phyloP scores from a whole-genome alignment of 2,329 filamentous ascomycete genomes.

The Penicillium psychrosexuale region DNA sequence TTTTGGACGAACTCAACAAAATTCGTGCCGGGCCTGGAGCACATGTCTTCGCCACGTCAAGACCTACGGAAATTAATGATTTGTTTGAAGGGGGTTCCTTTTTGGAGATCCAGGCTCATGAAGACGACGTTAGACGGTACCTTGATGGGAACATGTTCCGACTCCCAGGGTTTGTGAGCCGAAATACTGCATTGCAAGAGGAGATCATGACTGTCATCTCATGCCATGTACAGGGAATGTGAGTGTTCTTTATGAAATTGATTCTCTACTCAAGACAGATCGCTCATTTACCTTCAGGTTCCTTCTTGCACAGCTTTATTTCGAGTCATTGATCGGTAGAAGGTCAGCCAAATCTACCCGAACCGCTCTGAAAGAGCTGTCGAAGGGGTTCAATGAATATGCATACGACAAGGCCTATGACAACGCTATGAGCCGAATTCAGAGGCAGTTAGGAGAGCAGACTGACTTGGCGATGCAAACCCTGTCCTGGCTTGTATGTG shows the following conservation, averaged over 20 bases:
- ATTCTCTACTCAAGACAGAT: no score
- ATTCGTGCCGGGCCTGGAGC: slow-evolving; percentile 16
- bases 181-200: slow-evolving; percentile 17
- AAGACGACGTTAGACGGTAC: slow-evolving; percentile 35
- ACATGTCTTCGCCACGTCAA: slow-evolving; percentile 36
- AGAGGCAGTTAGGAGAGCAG: slow-evolving; percentile 34
- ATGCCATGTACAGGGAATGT: slow-evolving; percentile 34
- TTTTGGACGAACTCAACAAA: slow-evolving; percentile 20
- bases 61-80: slow-evolving; percentile 24
- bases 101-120: slow-evolving; percentile 34
- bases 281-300: slow-evolving; percentile 19
- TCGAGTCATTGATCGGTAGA: slow-evolving; percentile 20
- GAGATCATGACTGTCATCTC: slow-evolving; percentile 24
- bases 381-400: slow-evolving; percentile 20
- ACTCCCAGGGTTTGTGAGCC: slow-evolving; percentile 15
- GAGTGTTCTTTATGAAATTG: slow-evolving; percentile 12
- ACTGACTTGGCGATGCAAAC: slow-evolving; percentile 39
- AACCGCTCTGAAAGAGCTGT: slow-evolving; percentile 31
- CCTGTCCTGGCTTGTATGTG: slow-evolving; percentile 44
- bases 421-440: slow-evolving; percentile 44
- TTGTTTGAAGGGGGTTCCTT: slow-evolving; percentile 15
- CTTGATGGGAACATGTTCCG: slow-evolving; percentile 23
- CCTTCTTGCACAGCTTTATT: slow-evolving; percentile 25
- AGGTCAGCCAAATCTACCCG: slow-evolving; percentile 31
- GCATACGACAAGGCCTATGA: slow-evolving; percentile 44